Base-by-base conservation (phyloP, 257 asterid species). In the Nicotiana obtusifolia region DNA sequence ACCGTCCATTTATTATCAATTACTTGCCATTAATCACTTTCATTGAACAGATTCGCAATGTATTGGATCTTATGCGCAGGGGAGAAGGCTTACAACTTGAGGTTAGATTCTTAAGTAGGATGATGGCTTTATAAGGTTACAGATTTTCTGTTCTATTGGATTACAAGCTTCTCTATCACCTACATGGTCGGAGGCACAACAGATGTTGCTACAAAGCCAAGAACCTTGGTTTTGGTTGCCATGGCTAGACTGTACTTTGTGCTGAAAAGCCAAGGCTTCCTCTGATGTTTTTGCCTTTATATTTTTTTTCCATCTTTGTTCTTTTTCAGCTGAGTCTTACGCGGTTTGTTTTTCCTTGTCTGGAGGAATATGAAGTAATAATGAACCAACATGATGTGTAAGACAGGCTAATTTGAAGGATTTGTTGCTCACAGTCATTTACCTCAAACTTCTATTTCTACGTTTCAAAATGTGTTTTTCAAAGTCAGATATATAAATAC, bases 61-160 rank as follows among this genome's bases (percentile, higher is more conserved):
- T 95, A 81, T 83, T 95, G 88, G 97, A 91, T 78, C 97, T 90
- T 87, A 92, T 95, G 99, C 90, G 97, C 61, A 87, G 99, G 77
- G 98, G 97, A 33, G 99, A 95, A 82, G 93, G 92, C 76, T 86
- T 92, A 86, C 90, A 97, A 76, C 64, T 91, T 37, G 99, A 93
- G 97, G 99, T 93, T 81, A 83, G 92, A 81, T 62, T 83, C 69
- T 71, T 81, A 26, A 56, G 10, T 56, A 56, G 24, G 10, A 56
- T 56, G 62, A 56, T 17, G 20, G 62, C 62, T 56, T 56, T 56
- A 17, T 19, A 56, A 56, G 62, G 22, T 53, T 53, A 15, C 59
- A 52, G 59, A 15, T 53, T 53, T 15, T 53, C 59, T 53, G 59
- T 53, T 53, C 59, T 53, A 53, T 53, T 13, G n/a, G 6, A 15